Conservation (phyloP, 129 eudicot genomes). For the Arctium lappa region DNA sequence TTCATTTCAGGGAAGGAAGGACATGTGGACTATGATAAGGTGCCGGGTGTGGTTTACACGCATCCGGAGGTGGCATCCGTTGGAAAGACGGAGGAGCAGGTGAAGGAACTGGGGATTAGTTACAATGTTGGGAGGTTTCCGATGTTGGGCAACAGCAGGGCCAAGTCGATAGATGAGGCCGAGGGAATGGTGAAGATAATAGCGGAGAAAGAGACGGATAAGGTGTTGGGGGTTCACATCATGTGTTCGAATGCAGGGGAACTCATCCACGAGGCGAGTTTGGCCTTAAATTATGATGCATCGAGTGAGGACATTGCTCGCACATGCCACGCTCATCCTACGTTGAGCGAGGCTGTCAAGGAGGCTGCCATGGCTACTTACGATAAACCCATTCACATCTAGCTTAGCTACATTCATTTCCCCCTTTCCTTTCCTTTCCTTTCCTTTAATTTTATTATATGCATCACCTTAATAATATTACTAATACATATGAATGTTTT, state of each 20-base stretch:
- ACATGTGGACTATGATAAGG: conserved; percentile 85
- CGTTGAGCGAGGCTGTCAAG: too few relatives aligned
- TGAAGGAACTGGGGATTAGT: conserved; percentile 58
- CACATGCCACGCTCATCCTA: too few relatives aligned
- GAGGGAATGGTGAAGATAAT: conserved; percentile 75
- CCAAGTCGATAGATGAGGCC: conserved; percentile 39
- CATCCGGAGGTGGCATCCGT: conserved; percentile 90
- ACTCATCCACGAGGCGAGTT: conserved; percentile 62
- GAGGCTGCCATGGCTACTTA: too few relatives aligned
- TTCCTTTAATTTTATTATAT: too few relatives aligned
- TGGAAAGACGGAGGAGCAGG: conserved; percentile 93
- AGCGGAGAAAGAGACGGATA: conserved; percentile 82
- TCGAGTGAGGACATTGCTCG: too few relatives aligned
- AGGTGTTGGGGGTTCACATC: conserved; percentile 62
- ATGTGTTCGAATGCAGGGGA: too few relatives aligned
- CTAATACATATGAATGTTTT: too few relatives aligned
- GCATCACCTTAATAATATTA: too few relatives aligned
- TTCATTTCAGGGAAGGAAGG: conserved; percentile 85
- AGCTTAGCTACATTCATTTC: too few relatives aligned
- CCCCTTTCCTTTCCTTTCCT: too few relatives aligned
- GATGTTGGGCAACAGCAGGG: conserved; percentile 79
- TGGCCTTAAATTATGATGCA: conserved; percentile 50
- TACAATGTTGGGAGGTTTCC: conserved; percentile 85
- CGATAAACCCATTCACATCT: too few relatives aligned
- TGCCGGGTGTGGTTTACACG: conserved; percentile 82